phyloP scores from a whole-genome alignment of 2,329 filamentous ascomycete species.

The Paracorniculantispora psalliotae region DNA sequence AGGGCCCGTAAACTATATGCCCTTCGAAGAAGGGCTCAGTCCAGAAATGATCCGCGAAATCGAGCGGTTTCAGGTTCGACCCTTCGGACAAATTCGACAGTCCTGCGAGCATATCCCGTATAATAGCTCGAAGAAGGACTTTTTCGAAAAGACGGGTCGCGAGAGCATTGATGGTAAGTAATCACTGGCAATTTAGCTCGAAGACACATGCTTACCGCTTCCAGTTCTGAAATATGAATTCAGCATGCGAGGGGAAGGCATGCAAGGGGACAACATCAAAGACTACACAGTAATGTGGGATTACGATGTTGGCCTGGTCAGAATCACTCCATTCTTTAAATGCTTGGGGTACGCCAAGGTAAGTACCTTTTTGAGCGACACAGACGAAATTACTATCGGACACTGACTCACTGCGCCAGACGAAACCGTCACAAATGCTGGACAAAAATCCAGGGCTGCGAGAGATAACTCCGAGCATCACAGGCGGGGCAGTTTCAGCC shows the following conservation, averaged over 20 bases:
- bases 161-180: constrained; percentile 79
- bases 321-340: constrained; percentile 94
- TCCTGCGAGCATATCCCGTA: constrained; percentile 81
- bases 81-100: constrained; percentile 56
- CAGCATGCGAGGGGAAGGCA: constrained; percentile 61
- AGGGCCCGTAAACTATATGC: constrained; percentile 67
- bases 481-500: constrained; percentile 81
- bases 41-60: constrained; percentile 54
- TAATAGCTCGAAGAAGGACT: constrained; percentile 88
- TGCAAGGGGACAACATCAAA: constrained; percentile 50
- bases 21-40: constrained; percentile 61
- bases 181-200: not conserved
- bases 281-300: constrained; percentile 89
- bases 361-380: constrained; percentile 22
- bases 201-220: constrained; percentile 13
- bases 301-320: constrained; percentile 88
- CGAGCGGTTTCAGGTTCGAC: constrained; percentile 59
- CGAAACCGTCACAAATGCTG: constrained; percentile 79
- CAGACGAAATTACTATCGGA: not conserved
- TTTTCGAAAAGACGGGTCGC: constrained; percentile 77
- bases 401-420: constrained; percentile 46
- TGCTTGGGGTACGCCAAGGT: constrained; percentile 85
- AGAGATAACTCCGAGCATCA: constrained; percentile 91
- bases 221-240: constrained; percentile 83
- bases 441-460: constrained; percentile 73